These are phyloP conservation scores for Fusarium keratoplasticum DNA, from an alignment of 2,329 filamentous ascomycete genomes.

Conservation along the genomic window DNA sequence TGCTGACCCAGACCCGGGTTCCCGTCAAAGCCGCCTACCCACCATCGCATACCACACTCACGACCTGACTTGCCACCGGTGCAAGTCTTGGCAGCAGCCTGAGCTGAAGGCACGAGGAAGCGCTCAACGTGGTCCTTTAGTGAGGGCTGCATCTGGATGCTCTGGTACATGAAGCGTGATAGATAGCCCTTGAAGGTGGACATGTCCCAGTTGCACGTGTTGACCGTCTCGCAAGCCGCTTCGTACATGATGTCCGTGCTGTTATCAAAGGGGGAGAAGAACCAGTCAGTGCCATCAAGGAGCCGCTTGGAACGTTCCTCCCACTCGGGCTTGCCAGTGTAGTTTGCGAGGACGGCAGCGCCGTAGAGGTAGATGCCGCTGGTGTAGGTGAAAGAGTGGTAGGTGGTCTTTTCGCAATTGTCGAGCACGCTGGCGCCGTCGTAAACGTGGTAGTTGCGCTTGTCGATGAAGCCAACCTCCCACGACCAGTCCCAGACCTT, in stretches of 20 bases:
- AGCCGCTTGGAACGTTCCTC: constrained; percentile 62
- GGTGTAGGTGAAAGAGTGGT: constrained; percentile 73
- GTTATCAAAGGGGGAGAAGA: constrained; percentile 65
- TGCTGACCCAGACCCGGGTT: constrained; percentile 69
- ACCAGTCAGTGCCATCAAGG: constrained; percentile 63
- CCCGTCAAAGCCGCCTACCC: constrained; percentile 66
- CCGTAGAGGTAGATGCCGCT: constrained; percentile 75
- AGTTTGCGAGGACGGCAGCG: constrained; percentile 72
- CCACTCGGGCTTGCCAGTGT: constrained; percentile 67
- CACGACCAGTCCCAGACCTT: constrained; percentile 75
- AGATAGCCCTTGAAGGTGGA: constrained; percentile 77
- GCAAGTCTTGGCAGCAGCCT: constrained; percentile 68
- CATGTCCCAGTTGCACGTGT: constrained; percentile 71
- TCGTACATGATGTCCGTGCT: constrained; percentile 73
- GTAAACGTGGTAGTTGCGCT: constrained; percentile 63
- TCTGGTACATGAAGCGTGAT: constrained; percentile 71
- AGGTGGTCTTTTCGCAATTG: constrained; percentile 66
- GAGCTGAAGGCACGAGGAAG: constrained; percentile 63
- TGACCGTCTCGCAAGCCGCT: constrained; percentile 70
- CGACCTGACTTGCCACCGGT: constrained; percentile 64
- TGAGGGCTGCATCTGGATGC: constrained; percentile 67
- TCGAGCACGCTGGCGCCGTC: constrained; percentile 69
- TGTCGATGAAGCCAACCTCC: constrained; percentile 67
- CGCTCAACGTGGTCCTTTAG: constrained; percentile 60
- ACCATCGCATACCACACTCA: constrained; percentile 74